These are phyloP conservation scores for Tylopilus sp. DNA, from an alignment of 768 basidiomycete genomes.

Conservation along the genomic window DNA sequence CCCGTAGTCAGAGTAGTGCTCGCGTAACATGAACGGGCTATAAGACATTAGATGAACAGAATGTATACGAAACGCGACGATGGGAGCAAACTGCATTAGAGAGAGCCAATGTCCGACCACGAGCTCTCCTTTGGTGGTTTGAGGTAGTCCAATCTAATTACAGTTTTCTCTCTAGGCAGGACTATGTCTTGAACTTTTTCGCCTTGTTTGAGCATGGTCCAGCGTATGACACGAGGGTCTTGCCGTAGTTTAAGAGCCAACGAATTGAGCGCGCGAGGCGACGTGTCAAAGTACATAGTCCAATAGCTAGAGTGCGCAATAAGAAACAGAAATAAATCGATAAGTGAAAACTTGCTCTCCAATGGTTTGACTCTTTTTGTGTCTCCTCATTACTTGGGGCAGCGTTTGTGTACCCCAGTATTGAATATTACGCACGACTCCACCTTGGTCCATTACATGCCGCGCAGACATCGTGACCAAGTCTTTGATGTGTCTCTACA, in stretches of 20 bases:
- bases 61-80: not conserved
- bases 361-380: slow-evolving; percentile 49
- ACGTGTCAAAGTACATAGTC: slow-evolving; percentile 88
- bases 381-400: slow-evolving; percentile 70
- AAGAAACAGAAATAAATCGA: not conserved
- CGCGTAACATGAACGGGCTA: no score
- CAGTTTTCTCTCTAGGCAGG: slow-evolving; percentile 44
- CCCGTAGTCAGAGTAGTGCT: no score
- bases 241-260: slow-evolving; percentile 67
- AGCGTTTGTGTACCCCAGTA: slow-evolving; percentile 72
- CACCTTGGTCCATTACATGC: slow-evolving; percentile 71
- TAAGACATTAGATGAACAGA: not conserved
- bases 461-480: slow-evolving; percentile 69
- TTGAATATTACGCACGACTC: slow-evolving; percentile 77
- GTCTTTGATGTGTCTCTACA: slow-evolving; percentile 67
- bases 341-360: slow-evolving; percentile 68
- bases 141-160: slow-evolving; percentile 29
- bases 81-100: slow-evolving; percentile 4
- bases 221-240: slow-evolving; percentile 81
- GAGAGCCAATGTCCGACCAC: slow-evolving; percentile 25
- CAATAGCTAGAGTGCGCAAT: slow-evolving; percentile 60
- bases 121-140: slow-evolving; percentile 20
- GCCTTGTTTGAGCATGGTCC: slow-evolving; percentile 77
- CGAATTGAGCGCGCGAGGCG: slow-evolving; percentile 61
- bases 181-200: slow-evolving; percentile 70